Base-by-base conservation (phyloP, 2,329 filamentous ascomycete genomes). In the Blastomyces silverae region DNA sequence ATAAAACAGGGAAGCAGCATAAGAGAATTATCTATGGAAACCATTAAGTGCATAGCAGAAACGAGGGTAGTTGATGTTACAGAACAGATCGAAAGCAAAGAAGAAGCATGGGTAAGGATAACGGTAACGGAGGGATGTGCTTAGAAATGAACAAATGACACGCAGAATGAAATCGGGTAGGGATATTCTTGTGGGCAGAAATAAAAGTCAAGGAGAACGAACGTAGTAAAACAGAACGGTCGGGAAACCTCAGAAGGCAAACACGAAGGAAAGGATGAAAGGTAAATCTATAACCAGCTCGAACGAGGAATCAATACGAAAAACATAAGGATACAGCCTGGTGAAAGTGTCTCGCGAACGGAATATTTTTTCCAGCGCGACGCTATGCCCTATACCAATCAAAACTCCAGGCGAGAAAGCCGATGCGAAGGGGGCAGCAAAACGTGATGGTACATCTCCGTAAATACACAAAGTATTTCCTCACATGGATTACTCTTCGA, bases 401-500 rank as follows among this genome's bases (percentile, higher is more conserved):
- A 44, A 22, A 39, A 42, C 34, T 25, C 17, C 37, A 28, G 15
- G 17, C 11, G 8, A 22, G 34, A 58, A 37, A 42, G 37, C 20
- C n/a, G n/a, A 37, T 39, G 22, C n/a, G 11, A 42, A 42, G 15
- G 2, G n/a, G 44, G 8, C 13, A 42, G 56, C n/a, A 34, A 15
- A 25, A 17, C n/a, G 8, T 42, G 2, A 20, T 42, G 17, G 42
- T 22, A 44, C 6, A 25, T 42, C 34, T n/a, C 34, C 13, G 20
- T 39, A 22, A 56, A 39, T 34, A n/a, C 10, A 31, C 20, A 15
- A 22, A 25, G 34, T 2, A n/a, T 31, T 44, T 44, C 28, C 37
- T 28, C 15, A 39, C 34, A 50, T 62, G 39, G 58, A 37, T 31
- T 25, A 55, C 37, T 42, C 39, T 34, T 44, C 50, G 20, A 64